Evolutionary conservation across 2,329 filamentous ascomycete species (phyloP).

Genomic region (Stemphylium lycopersici): DNA sequence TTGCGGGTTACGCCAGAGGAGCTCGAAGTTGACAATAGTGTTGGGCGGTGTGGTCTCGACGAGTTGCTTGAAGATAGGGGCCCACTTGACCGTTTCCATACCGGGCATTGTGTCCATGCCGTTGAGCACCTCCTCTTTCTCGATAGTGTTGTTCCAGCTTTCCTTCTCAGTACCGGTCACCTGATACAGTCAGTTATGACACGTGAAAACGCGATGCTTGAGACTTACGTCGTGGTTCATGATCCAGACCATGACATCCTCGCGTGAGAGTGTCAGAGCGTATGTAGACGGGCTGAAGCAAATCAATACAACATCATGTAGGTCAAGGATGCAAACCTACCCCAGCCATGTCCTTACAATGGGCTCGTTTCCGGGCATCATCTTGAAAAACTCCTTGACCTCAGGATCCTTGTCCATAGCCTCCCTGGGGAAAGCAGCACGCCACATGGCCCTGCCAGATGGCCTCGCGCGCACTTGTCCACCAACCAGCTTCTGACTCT

Average conservation of each 20-base stretch:
- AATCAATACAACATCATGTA: slow-evolving; percentile 7
- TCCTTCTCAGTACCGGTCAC: slow-evolving; percentile 54
- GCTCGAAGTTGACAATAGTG: slow-evolving; percentile 57
- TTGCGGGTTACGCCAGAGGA: slow-evolving; percentile 56
- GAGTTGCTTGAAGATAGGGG: slow-evolving; percentile 54
- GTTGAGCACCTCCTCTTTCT: slow-evolving; percentile 53
- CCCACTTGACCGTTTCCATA: slow-evolving; percentile 51
- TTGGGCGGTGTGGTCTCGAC: slow-evolving; percentile 53
- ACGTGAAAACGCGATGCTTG: not conserved
- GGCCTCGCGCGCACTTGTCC: slow-evolving; percentile 52
- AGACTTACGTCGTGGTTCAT: slow-evolving; percentile 55
- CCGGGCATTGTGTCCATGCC: slow-evolving; percentile 54
- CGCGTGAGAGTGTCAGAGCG: slow-evolving; percentile 53
- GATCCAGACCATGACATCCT: slow-evolving; percentile 58
- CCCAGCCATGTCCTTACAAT: slow-evolving; percentile 56
- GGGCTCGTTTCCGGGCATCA: slow-evolving; percentile 51
- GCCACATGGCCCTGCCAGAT: slow-evolving; percentile 50
- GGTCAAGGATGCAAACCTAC: slow-evolving; percentile 16
- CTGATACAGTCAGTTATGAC: slow-evolving; percentile 28
- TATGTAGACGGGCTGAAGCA: slow-evolving; percentile 48
- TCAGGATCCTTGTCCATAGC: slow-evolving; percentile 54
- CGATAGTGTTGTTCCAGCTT: slow-evolving; percentile 56
- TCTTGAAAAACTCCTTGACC: slow-evolving; percentile 55
- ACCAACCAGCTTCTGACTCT: slow-evolving; percentile 54
- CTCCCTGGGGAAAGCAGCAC: slow-evolving; percentile 51